These are phyloP conservation scores for Fusarium sp. DNA, from an alignment of 2,329 filamentous ascomycete genomes.

Conservation along the genomic window DNA sequence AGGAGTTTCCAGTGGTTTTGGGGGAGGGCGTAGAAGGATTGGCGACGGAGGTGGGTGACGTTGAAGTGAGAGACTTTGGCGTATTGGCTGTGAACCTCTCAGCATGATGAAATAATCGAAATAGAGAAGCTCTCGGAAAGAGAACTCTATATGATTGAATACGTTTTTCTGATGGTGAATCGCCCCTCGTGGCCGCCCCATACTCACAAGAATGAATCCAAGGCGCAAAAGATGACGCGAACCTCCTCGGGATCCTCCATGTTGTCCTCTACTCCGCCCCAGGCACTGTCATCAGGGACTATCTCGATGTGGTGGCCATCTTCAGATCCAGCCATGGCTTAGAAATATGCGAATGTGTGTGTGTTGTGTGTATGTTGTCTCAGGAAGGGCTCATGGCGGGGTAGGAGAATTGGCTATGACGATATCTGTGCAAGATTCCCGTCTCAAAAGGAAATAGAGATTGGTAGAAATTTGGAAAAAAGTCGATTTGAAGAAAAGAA, in stretches of 20 bases:
- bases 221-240: slow-evolving; percentile 77
- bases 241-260: slow-evolving; percentile 80
- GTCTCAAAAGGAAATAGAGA: not conserved
- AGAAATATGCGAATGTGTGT: slow-evolving; percentile 11
- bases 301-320: slow-evolving; percentile 33
- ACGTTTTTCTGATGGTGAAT: not conserved
- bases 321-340: slow-evolving; percentile 33
- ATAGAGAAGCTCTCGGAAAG: not conserved
- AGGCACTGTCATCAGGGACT: slow-evolving; percentile 53
- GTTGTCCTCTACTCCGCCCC: slow-evolving; percentile 69
- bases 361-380: slow-evolving; percentile 4
- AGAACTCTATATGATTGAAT: not conserved
- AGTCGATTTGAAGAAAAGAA: not conserved
- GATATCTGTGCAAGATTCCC: not conserved
- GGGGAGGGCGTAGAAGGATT: slow-evolving; percentile 91
- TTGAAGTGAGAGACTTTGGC: slow-evolving; percentile 86
- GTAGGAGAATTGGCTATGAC: not conserved
- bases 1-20: slow-evolving; percentile 84
- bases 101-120: slow-evolving; percentile 9
- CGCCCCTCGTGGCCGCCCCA: slow-evolving; percentile 14
- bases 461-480: not conserved
- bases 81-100: slow-evolving; percentile 70
- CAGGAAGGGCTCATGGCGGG: slow-evolving; percentile 28
- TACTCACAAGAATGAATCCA: slow-evolving; percentile 77
- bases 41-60: slow-evolving; percentile 86